phyloP scores from a whole-genome alignment of 441 rosid species.

The Erodium chrysanthum region DNA sequence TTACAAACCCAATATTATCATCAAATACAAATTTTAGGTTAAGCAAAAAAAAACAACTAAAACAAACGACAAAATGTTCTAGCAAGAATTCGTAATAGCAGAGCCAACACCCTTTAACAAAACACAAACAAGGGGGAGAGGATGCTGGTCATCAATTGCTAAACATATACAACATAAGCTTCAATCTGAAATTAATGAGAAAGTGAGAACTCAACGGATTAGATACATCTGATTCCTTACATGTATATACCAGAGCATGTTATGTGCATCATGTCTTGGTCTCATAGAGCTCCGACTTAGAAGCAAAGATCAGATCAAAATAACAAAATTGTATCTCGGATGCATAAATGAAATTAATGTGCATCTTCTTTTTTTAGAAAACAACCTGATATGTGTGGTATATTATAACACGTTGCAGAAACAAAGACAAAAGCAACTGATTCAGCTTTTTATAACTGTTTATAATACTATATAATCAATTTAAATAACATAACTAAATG shows the following conservation, averaged over 20 bases:
- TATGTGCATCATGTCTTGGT: neutral
- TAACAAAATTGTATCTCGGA: neutral
- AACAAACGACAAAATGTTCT: neutral
- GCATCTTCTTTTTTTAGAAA: neutral
- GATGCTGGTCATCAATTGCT: neutral
- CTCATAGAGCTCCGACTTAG: neutral
- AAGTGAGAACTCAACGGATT: slow-evolving; percentile 1
- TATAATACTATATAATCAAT: neutral
- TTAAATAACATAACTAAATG: neutral
- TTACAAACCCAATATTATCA: neutral
- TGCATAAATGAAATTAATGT: neutral
- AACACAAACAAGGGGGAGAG: neutral
- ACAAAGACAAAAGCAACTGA: slow-evolving; percentile 4
- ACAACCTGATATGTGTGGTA: neutral
- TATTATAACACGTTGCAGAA: neutral
- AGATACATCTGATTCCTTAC: neutral
- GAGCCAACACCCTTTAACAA: neutral
- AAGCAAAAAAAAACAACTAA: neutral
- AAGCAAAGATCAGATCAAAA: neutral
- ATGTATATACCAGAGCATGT: neutral
- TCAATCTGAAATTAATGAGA: neutral
- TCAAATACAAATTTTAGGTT: neutral
- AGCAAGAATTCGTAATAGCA: neutral
- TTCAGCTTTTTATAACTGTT: slow-evolving; percentile 2
- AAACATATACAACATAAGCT: neutral